Evolutionary conservation across 331 rosid species (phyloP).

Genomic region (Cydonia oblonga): DNA sequence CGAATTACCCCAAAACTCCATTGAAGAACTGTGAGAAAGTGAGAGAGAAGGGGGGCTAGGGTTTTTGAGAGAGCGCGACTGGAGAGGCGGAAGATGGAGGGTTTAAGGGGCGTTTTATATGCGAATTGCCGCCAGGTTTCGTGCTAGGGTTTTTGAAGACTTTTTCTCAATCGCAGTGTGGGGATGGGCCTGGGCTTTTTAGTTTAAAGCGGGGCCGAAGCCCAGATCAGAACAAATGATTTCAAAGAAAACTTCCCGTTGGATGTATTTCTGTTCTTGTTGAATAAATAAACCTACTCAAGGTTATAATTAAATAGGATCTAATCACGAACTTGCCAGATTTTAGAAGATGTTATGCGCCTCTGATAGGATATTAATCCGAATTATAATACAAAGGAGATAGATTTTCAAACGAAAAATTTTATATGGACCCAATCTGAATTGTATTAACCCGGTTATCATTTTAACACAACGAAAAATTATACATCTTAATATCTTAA

Average conservation of each 20-base stretch:
- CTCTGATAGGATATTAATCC: neutral
- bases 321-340: neutral
- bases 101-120: constrained; percentile 18
- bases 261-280: too few relatives aligned
- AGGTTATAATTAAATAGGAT: too few relatives aligned
- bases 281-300: too few relatives aligned
- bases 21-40: neutral
- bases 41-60: neutral
- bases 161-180: neutral
- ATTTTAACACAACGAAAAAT: too few relatives aligned
- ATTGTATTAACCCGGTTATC: too few relatives aligned
- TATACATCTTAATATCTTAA: too few relatives aligned
- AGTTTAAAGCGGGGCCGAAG: neutral
- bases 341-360: neutral
- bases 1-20: constrained; percentile 74
- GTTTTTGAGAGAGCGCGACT: constrained; percentile 14
- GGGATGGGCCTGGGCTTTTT: neutral
- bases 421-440: too few relatives aligned
- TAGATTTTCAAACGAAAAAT: too few relatives aligned
- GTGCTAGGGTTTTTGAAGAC: constrained; percentile 8
- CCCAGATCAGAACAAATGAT: neutral
- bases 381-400: neutral
- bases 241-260: too few relatives aligned
- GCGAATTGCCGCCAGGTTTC: constrained; percentile 10
- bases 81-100: neutral